Evolutionary conservation across 1,284 basidiomycete genomes (phyloP).

Genomic region (Moesziomyces sp.): DNA sequence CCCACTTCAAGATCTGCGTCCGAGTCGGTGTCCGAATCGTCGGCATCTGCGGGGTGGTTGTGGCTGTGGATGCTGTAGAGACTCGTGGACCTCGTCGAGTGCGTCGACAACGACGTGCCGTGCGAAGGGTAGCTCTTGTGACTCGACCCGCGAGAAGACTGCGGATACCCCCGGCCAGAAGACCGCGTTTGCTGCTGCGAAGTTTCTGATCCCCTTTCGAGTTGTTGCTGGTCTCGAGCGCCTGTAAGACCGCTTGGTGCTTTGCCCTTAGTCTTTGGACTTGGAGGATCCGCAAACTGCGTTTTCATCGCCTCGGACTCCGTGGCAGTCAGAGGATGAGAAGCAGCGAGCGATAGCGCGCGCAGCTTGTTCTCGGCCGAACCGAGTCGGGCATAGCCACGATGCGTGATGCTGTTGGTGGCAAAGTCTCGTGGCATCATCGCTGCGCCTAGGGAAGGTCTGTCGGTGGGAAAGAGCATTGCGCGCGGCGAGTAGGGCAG

Average conservation of each 20-base stretch:
- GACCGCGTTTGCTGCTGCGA: no score
- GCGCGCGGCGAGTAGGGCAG: conserved; percentile 10
- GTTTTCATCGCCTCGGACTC: no score
- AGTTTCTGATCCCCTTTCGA: no score
- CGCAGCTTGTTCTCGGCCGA: conserved; percentile 13
- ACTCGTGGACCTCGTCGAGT: conserved; percentile 14
- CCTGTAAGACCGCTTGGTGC: no score
- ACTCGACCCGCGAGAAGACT: conserved; percentile 13
- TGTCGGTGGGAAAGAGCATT: background rate
- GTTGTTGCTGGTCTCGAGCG: no score
- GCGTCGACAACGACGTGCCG: conserved; percentile 7
- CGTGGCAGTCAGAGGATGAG: conserved; percentile 2
- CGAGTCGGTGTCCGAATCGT: conserved; percentile 1
- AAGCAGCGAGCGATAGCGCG: conserved; percentile 17
- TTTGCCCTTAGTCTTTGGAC: no score
- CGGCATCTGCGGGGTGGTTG: background rate
- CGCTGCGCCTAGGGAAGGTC: no score
- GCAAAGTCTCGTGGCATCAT: no score
- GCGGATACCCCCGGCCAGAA: background rate
- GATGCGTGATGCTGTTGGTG: no score
- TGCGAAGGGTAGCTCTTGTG: conserved; percentile 18
- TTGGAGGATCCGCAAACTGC: no score
- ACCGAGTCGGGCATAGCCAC: no score
- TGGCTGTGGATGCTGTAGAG: conserved; percentile 14
- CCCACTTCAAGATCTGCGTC: conserved; percentile 16